phyloP scores from a whole-genome alignment of 305 asterid species.

The Rubia peregrina region DNA sequence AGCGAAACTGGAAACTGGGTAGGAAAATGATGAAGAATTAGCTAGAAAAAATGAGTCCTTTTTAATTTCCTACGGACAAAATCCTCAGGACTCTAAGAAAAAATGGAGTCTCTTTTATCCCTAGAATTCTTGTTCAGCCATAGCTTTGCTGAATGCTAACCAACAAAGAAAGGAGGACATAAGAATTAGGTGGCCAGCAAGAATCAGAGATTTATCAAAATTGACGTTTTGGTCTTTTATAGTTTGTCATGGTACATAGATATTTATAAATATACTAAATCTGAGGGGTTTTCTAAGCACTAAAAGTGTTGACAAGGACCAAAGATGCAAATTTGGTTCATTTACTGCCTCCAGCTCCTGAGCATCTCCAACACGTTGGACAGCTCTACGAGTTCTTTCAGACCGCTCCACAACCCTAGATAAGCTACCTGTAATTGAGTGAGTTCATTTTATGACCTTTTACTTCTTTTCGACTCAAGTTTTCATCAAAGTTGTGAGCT shows the following conservation, averaged over 20 bases:
- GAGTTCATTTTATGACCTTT: not conserved
- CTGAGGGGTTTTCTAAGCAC: not conserved
- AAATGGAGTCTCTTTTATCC: not conserved
- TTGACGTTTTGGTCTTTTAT: not conserved
- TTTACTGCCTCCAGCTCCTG: not conserved
- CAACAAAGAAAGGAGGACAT: not conserved
- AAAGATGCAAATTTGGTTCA: not conserved
- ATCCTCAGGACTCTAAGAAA: conserved; percentile 9
- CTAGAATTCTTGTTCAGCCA: not conserved
- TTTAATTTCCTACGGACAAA: not conserved
- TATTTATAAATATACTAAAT: not conserved
- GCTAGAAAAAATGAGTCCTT: not conserved
- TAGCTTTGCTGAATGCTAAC: not conserved
- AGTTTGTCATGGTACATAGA: not conserved
- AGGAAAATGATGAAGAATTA: not conserved
- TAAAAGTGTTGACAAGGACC: not conserved
- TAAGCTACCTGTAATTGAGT: not conserved
- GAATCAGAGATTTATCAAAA: not conserved
- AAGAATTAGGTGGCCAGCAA: conserved; percentile 11
- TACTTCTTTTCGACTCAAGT: too few species aligned
- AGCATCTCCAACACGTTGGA: not conserved
- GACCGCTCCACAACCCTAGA: not conserved
- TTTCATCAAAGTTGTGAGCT: not conserved
- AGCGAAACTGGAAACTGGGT: not conserved
- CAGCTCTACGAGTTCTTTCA: not conserved